phyloP scores from a whole-genome alignment of 352 stramenopile genomes.

The Globisporangium radiosum region DNA sequence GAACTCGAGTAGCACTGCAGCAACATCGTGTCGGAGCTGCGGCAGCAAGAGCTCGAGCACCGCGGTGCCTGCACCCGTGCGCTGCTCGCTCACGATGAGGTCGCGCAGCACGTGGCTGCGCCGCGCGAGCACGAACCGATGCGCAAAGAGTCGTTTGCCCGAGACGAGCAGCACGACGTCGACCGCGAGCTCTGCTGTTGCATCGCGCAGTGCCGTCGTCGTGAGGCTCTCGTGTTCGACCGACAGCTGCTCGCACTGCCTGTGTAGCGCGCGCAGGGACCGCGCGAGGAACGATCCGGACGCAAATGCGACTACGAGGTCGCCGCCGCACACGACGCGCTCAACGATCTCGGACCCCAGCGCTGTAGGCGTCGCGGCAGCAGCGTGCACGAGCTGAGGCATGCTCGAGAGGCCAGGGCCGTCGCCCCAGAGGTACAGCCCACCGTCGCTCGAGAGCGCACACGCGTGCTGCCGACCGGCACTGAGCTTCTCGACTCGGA shows the following conservation, averaged over 20 bases:
- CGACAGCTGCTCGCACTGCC: constrained; percentile 8
- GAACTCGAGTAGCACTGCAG: constrained; percentile 50
- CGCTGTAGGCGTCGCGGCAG: not conserved
- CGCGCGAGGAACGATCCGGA: constrained; percentile 43
- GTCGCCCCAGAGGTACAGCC: constrained; percentile 90
- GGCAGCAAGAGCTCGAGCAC: constrained; percentile 41
- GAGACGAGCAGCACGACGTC: constrained; percentile 52
- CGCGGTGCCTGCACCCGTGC: not conserved
- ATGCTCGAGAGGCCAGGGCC: constrained; percentile 1
- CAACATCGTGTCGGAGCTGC: constrained; percentile 44
- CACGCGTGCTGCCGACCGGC: constrained; percentile 85
- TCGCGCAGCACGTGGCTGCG: constrained; percentile 44
- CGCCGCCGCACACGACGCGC: constrained; percentile 43
- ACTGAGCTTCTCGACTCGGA: constrained; percentile 48
- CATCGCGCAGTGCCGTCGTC: not conserved
- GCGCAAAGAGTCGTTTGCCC: constrained; percentile 27
- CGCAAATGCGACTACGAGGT: constrained; percentile 35
- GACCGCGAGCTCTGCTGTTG: constrained; percentile 4
- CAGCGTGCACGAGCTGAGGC: constrained; percentile 9
- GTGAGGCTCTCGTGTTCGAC: constrained; percentile 5
- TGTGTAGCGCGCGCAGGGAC: constrained; percentile 31
- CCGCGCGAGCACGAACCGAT: constrained; percentile 55
- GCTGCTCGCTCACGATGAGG: constrained; percentile 48
- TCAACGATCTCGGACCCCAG: constrained; percentile 33
- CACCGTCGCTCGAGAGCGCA: constrained; percentile 77